Evolutionary conservation across 306 rosid species (phyloP).

Genomic region (Vigna angularis): DNA sequence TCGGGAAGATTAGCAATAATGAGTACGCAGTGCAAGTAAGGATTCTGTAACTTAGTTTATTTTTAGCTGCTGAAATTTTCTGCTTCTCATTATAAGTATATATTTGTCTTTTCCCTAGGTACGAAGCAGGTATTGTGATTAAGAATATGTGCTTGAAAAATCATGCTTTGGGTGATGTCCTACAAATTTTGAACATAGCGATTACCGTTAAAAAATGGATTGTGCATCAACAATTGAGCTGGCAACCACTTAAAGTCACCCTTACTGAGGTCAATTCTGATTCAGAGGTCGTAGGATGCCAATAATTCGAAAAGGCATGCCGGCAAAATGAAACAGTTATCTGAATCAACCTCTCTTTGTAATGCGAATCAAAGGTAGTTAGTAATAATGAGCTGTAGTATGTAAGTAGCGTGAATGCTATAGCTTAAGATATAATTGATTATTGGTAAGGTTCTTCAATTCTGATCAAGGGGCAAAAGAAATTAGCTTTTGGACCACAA

Average conservation of each 20-base stretch:
- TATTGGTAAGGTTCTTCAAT: slow-evolving; percentile 26
- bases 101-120: slow-evolving; percentile 54
- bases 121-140: slow-evolving; percentile 76
- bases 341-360: slow-evolving; percentile 34
- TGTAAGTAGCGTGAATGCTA: slow-evolving; percentile 13
- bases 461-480: slow-evolving; percentile 33
- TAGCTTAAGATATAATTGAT: background rate
- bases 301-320: slow-evolving; percentile 31
- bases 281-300: slow-evolving; percentile 37
- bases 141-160: slow-evolving; percentile 69
- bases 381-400: slow-evolving; percentile 42
- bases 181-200: slow-evolving; percentile 73
- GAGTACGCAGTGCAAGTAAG: slow-evolving; percentile 81
- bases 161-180: slow-evolving; percentile 69
- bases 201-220: slow-evolving; percentile 78
- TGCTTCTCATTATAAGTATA: slow-evolving; percentile 7
- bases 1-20: slow-evolving; percentile 68
- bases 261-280: slow-evolving; percentile 62
- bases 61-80: slow-evolving; percentile 35
- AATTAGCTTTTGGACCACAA: slow-evolving; percentile 43
- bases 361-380: slow-evolving; percentile 32
- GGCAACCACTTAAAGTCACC: slow-evolving; percentile 77
- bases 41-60: slow-evolving; percentile 18
- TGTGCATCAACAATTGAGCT: slow-evolving; percentile 73
- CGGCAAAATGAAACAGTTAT: slow-evolving; percentile 37